Evolutionary conservation across 2,329 filamentous ascomycete genomes (phyloP).

Genomic region (Phialocephala sp.): DNA sequence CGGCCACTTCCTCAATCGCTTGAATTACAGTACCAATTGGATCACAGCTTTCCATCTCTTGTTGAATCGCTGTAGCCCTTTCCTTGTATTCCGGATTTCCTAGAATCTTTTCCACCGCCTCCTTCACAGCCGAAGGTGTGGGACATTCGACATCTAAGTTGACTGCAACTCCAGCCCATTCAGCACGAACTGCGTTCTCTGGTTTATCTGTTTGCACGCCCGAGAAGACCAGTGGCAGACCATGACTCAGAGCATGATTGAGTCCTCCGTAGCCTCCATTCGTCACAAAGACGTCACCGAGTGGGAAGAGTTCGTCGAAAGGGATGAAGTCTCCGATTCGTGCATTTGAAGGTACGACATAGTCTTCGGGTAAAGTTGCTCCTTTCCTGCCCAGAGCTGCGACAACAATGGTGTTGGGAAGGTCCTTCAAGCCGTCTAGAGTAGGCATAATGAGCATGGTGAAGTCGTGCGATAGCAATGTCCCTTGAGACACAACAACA

Average conservation of each 20-base stretch:
- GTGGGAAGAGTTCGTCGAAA: slow-evolving; percentile 44
- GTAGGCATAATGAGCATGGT: slow-evolving; percentile 46
- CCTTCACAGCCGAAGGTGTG: background rate
- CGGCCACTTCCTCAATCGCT: slow-evolving; percentile 11
- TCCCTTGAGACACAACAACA: slow-evolving; percentile 47
- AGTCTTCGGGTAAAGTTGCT: slow-evolving; percentile 38
- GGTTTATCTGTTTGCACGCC: slow-evolving; percentile 43
- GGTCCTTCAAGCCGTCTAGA: slow-evolving; percentile 42
- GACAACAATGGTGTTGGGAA: slow-evolving; percentile 44
- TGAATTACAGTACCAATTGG: slow-evolving; percentile 19
- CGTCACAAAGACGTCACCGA: slow-evolving; percentile 44
- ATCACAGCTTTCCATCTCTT: slow-evolving; percentile 22
- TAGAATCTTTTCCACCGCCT: slow-evolving; percentile 13
- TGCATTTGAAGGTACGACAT: slow-evolving; percentile 41
- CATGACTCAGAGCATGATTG: slow-evolving; percentile 41
- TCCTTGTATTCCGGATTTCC: slow-evolving; percentile 15
- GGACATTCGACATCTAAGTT: slow-evolving; percentile 14
- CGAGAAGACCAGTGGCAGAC: slow-evolving; percentile 44
- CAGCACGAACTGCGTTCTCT: slow-evolving; percentile 13
- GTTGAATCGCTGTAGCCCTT: slow-evolving; percentile 10
- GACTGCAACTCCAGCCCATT: slow-evolving; percentile 33
- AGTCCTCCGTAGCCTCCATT: slow-evolving; percentile 46
- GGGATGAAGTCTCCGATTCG: slow-evolving; percentile 44
- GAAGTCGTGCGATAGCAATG: slow-evolving; percentile 37
- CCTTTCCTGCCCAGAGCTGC: slow-evolving; percentile 42